A percentile compares a stretch with the other conserved stretches of the same genome.
These are phyloP conservation scores for Collybiopsis confluens DNA, from an alignment of 768 basidiomycete species.

Conservation along the genomic window DNA sequence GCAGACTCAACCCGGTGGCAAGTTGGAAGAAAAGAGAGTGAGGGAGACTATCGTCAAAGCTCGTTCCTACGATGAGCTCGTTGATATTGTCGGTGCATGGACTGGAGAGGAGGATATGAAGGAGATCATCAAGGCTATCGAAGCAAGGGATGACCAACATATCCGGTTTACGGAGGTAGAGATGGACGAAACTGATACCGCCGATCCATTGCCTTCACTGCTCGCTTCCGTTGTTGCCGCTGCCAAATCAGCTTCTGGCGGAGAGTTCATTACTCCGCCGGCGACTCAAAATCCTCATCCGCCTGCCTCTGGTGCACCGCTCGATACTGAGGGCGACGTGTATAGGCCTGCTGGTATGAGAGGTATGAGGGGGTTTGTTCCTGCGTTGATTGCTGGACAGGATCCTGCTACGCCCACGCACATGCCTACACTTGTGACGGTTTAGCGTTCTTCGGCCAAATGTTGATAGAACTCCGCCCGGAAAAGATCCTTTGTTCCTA, in stretches of 20 bases:
- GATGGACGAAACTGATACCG: slow-evolving; percentile 10
- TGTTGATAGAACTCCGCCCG: no score
- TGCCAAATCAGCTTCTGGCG: background rate
- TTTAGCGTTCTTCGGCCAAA: no score
- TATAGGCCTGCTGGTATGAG: no score
- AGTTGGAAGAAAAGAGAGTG: slow-evolving; percentile 53
- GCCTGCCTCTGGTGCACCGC: slow-evolving; percentile 47
- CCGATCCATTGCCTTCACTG: background rate
- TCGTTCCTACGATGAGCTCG: slow-evolving; percentile 58
- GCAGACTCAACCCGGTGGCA: slow-evolving; percentile 46
- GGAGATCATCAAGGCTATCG: slow-evolving; percentile 49
- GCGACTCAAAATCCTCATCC: slow-evolving; percentile 57
- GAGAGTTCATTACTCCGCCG: slow-evolving; percentile 37
- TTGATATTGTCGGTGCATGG: slow-evolving; percentile 46
- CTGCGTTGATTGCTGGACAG: slow-evolving; percentile 29
- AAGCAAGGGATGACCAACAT: slow-evolving; percentile 31
- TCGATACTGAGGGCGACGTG: slow-evolving; percentile 13
- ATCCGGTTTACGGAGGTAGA: slow-evolving; percentile 24
- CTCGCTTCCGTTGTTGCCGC: slow-evolving; percentile 7
- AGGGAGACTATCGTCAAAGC: slow-evolving; percentile 52
- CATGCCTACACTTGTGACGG: background rate
- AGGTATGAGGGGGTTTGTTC: slow-evolving; percentile 10
- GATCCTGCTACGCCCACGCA: slow-evolving; percentile 31
- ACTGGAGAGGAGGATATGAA: slow-evolving; percentile 61
- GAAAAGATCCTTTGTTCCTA: no score